A percentile compares a stretch with the other conserved stretches of the same genome.
Evolutionary conservation across 129 eudicot genomes (phyloP).

Genomic region (Heracleum sosnowskyi): DNA sequence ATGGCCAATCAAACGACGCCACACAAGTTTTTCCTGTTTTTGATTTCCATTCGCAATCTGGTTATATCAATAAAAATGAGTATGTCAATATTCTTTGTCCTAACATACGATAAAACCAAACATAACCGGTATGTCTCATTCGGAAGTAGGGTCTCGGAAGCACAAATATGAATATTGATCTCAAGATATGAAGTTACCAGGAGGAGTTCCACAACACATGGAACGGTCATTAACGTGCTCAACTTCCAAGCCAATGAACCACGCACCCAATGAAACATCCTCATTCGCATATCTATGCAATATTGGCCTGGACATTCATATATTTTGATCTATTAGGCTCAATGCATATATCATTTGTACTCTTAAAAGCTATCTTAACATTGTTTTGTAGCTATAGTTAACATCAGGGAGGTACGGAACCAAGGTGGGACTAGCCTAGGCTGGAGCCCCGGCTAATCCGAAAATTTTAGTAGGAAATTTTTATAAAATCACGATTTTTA

Average conservation of each 20-base stretch:
- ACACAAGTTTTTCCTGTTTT: slow-evolving; percentile 49
- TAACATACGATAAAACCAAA: background rate
- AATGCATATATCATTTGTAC: background rate
- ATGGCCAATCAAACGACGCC: slow-evolving; percentile 57
- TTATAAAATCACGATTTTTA: too few species aligned
- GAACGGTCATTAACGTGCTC: slow-evolving; percentile 65
- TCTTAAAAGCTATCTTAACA: background rate
- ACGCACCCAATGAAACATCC: slow-evolving; percentile 74
- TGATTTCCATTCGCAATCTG: slow-evolving; percentile 64
- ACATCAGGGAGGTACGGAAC: too few species aligned
- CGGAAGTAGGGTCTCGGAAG: background rate
- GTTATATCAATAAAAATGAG: background rate
- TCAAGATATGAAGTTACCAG: slow-evolving; percentile 29
- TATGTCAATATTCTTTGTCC: background rate
- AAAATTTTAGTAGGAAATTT: too few species aligned
- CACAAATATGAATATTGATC: background rate
- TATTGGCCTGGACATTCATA: slow-evolving; percentile 15
- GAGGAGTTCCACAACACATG: slow-evolving; percentile 91
- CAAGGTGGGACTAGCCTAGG: too few species aligned
- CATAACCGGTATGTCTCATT: background rate
- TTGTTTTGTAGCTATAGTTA: background rate
- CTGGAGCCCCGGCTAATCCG: too few species aligned
- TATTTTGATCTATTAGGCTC: background rate
- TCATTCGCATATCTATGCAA: slow-evolving; percentile 76
- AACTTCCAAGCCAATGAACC: slow-evolving; percentile 84